Conservation (phyloP, 23 red algal species). For the Chondrus crispus region DNA sequence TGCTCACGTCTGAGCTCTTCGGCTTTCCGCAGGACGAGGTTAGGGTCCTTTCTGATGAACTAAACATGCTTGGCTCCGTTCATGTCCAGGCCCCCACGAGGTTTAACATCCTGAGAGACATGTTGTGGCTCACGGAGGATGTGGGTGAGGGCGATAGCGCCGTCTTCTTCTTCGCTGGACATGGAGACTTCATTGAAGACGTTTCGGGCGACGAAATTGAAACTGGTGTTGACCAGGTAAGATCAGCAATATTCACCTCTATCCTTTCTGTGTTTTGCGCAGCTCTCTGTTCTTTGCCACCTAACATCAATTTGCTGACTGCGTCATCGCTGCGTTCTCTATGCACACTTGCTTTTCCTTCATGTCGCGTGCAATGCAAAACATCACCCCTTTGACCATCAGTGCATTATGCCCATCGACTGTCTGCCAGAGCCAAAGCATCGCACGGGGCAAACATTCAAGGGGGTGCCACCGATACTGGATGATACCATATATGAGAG, state of each 20-base stretch:
- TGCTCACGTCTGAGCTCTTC: slow-evolving; percentile 33
- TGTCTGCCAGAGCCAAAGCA: slow-evolving; percentile 26
- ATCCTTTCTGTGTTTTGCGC: neutral
- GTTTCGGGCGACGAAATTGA: slow-evolving; percentile 60
- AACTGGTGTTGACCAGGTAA: slow-evolving; percentile 55
- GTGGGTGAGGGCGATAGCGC: slow-evolving; percentile 39
- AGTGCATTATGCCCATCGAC: slow-evolving; percentile 57
- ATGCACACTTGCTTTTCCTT: too few relatives aligned
- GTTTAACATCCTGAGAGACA: neutral
- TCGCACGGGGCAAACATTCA: neutral
- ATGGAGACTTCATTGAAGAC: slow-evolving; percentile 50
- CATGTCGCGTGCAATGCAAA: neutral
- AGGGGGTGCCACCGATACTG: slow-evolving; percentile 19
- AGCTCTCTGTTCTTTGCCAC: neutral
- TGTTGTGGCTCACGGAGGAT: slow-evolving; percentile 46
- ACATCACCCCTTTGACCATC: neutral
- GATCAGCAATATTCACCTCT: neutral
- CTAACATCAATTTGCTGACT: too few relatives aligned
- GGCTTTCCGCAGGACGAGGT: slow-evolving; percentile 35
- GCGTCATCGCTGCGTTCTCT: too few relatives aligned
- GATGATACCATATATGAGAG: slow-evolving; percentile 50
- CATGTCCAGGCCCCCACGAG: neutral
- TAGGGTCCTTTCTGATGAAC: slow-evolving; percentile 36
- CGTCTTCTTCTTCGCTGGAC: slow-evolving; percentile 63
- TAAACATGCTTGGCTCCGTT: neutral